Base-by-base conservation (phyloP, 495 filamentous ascomycete species). In the Penicillium ochrochloron region DNA sequence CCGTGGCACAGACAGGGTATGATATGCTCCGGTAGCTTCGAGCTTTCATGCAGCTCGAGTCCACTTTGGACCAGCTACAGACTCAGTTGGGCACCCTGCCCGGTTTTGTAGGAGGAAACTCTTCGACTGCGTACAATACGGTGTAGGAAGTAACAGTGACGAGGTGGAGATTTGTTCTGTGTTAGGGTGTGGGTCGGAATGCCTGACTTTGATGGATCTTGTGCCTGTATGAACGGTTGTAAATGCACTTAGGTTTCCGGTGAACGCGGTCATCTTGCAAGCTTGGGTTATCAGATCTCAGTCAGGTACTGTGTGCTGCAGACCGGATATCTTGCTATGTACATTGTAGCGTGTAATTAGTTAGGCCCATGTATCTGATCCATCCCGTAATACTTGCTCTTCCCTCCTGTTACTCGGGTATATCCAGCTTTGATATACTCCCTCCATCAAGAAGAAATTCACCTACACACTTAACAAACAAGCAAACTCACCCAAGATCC, bases 1-100 rank as follows among this genome's bases (percentile, higher is more conserved):
- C 65, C 58, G 67, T 66, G 67, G 37, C 25, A 58, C 57, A 54
- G 21, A 33, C 54, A 63, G 65, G 41, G 53, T 65, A 62, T 68
- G 68, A 68, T 68, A 70, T 70, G 63, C 63, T 62, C 54, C 55
- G 64, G 64, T 64, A 67, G 61, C 62, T 63, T 64, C 50, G 46
- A 66, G 37, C 59, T 59, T 44, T 48, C 57, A 55, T 67, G 63
- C 66, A 55, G 60, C 25, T 60, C 33, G 63, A 65, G 37, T 70
- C 70, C 67, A 68, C 70, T 62, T 60, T 61, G 44, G 44, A 0
- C 44, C 15, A 27, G 25, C 25, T 23, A 27, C 15, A 60, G 37
- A 27, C 25, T 27, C 25, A 27, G 25, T 27, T 27, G 54, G 64
- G 61, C 48, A 44, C 25, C 37, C n/a, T 51, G 62, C 42, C 48